These are phyloP conservation scores for Nakazawaea populi DNA, from an alignment of 805 yeast species.

Conservation along the genomic window DNA sequence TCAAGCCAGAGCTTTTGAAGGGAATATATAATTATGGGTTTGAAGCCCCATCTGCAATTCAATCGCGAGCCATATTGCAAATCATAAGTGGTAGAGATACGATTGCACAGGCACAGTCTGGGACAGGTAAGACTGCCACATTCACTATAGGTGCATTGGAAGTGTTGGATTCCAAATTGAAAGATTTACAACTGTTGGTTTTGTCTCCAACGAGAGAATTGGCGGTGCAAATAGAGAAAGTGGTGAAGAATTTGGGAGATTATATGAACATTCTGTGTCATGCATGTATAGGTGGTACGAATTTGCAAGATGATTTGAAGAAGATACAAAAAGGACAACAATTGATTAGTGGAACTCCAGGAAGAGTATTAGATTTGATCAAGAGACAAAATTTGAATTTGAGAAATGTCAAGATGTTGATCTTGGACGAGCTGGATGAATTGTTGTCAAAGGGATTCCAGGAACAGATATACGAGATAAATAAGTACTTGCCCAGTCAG, in stretches of 20 bases:
- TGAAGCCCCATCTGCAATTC: constrained; percentile 79
- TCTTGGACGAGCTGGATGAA: constrained; percentile 98
- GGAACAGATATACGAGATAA: constrained; percentile 92
- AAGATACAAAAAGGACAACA: constrained; percentile 84
- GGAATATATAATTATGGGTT: constrained; percentile 79
- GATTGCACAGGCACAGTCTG: constrained; percentile 84
- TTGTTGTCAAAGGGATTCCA: constrained; percentile 89
- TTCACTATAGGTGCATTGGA: constrained; percentile 63
- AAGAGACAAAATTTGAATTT: constrained; percentile 81
- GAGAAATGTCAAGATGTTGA: constrained; percentile 84
- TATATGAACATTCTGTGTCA: constrained; percentile 89
- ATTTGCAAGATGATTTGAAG: constrained; percentile 80
- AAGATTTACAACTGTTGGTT: constrained; percentile 86
- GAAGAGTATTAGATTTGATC: constrained; percentile 95
- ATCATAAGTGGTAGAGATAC: constrained; percentile 70
- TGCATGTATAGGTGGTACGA: constrained; percentile 97
- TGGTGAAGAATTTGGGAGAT: constrained; percentile 82
- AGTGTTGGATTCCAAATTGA: constrained; percentile 60
- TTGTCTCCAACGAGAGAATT: constrained; percentile 97
- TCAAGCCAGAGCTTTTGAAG: constrained; percentile 54
- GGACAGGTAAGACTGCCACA: constrained; percentile 90
- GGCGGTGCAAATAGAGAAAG: constrained; percentile 94
- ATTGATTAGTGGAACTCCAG: constrained; percentile 96
- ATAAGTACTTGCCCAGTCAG: constrained; percentile 77
- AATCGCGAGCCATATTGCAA: constrained; percentile 73